A percentile compares a stretch with the other conserved stretches of the same genome.
phyloP scores from a whole-genome alignment of 768 basidiomycete genomes.

The Mrakia frigida region DNA sequence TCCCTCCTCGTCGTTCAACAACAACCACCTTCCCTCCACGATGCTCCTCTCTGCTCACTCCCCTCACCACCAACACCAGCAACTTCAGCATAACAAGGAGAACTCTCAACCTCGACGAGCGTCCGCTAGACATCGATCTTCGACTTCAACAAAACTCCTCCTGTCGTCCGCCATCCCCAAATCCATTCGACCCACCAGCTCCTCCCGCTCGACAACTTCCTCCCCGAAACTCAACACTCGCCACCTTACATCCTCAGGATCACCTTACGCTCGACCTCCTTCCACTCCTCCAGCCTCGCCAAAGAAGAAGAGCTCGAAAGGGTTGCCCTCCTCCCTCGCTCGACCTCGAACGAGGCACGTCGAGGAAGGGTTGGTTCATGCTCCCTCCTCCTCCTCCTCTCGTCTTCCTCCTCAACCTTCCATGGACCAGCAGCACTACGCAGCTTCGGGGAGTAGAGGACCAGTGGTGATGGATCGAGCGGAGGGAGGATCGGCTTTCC shows the following conservation, averaged over 20 bases:
- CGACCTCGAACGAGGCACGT: not conserved
- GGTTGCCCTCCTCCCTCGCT: not conserved
- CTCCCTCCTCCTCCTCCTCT: not conserved
- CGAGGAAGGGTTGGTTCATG: constrained; percentile 1
- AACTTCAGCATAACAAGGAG: constrained; percentile 8
- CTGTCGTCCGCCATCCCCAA: not conserved
- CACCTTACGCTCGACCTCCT: constrained; percentile 19
- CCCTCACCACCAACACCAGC: not conserved
- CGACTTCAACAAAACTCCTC: not conserved
- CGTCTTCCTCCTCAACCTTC: not conserved
- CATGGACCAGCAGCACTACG: not conserved
- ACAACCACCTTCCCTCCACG: not conserved
- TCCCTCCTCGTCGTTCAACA: not conserved
- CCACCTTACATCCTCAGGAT: not conserved
- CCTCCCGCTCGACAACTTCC: not conserved
- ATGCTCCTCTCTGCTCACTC: constrained; percentile 9
- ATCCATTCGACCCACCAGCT: not conserved
- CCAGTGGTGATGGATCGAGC: constrained; percentile 16
- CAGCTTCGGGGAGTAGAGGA: not conserved
- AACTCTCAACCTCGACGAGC: not conserved
- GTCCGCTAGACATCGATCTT: not conserved
- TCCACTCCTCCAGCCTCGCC: not conserved
- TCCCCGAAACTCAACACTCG: not conserved
- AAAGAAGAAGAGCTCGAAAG: not conserved
- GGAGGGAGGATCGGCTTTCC: not conserved